phyloP scores from a whole-genome alignment of 2,329 filamentous ascomycete genomes.

The Grosmannia serpens region DNA sequence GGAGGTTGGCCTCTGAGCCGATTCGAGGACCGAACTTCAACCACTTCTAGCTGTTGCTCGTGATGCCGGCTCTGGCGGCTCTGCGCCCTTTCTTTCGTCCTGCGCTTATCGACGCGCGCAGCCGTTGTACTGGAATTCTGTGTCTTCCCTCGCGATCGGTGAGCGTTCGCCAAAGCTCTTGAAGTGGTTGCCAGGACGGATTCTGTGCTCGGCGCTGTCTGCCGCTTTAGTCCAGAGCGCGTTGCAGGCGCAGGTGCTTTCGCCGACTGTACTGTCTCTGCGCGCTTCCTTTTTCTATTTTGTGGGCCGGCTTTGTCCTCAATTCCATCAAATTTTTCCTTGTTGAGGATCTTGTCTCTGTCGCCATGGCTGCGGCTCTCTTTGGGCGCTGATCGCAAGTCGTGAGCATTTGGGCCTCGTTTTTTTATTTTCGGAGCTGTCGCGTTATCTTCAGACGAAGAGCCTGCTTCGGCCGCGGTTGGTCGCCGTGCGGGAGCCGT shows the following conservation, averaged over 20 bases:
- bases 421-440: not conserved
- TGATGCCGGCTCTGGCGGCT: not conserved
- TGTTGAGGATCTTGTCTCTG: not conserved
- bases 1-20: not conserved
- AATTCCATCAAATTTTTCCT: not conserved
- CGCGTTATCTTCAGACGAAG: not conserved
- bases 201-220: not conserved
- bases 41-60: not conserved
- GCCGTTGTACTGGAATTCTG: not conserved
- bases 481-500: not conserved
- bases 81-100: not conserved
- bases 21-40: not conserved
- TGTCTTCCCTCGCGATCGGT: not conserved
- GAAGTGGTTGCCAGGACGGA: not conserved
- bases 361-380: not conserved
- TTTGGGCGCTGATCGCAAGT: not conserved
- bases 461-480: not conserved
- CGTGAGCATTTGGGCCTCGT: not conserved
- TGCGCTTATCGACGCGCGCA: not conserved
- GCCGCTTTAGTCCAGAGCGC: not conserved
- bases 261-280: not conserved
- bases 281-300: not conserved
- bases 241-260: not conserved
- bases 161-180: not conserved
- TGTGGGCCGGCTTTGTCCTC: not conserved